Evolutionary conservation across 371 early-diverging fungal species (phyloP).

Genomic region (Vittaforma corneae): DNA sequence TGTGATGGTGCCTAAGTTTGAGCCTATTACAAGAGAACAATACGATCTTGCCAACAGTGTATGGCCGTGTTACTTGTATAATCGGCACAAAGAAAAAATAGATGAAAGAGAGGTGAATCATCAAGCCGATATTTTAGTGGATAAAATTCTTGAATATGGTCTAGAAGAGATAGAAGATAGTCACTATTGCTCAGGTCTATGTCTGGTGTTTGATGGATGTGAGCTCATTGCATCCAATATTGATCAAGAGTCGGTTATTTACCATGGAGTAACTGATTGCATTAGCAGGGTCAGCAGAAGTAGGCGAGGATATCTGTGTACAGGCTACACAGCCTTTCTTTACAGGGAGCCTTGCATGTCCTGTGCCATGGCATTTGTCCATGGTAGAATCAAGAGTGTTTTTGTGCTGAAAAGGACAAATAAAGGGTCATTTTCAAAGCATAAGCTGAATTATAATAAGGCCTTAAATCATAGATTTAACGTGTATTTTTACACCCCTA

Average conservation of each 20-base stretch:
- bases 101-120: neutral
- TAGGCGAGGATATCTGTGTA: constrained; percentile 42
- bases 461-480: constrained; percentile 43
- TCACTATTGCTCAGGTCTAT: constrained; percentile 11
- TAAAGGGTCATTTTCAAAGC: constrained; percentile 13
- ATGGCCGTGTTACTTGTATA: constrained; percentile 9
- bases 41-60: neutral
- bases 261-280: constrained; percentile 35
- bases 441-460: constrained; percentile 35
- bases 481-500: constrained; percentile 42
- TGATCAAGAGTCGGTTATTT: constrained; percentile 27
- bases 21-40: constrained; percentile 3
- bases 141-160: neutral
- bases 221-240: neutral
- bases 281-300: constrained; percentile 20
- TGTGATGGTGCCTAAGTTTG: constrained; percentile 11
- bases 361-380: constrained; percentile 52
- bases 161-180: neutral
- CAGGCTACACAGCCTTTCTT: constrained; percentile 39
- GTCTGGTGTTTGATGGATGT: constrained; percentile 24
- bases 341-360: constrained; percentile 46
- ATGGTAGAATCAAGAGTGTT: constrained; percentile 42
- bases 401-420: constrained; percentile 17
- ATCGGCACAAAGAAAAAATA: constrained; percentile 1
- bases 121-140: neutral